Evolutionary conservation across 768 basidiomycete genomes (phyloP).

Genomic region (Strobilomyces dryophilus): DNA sequence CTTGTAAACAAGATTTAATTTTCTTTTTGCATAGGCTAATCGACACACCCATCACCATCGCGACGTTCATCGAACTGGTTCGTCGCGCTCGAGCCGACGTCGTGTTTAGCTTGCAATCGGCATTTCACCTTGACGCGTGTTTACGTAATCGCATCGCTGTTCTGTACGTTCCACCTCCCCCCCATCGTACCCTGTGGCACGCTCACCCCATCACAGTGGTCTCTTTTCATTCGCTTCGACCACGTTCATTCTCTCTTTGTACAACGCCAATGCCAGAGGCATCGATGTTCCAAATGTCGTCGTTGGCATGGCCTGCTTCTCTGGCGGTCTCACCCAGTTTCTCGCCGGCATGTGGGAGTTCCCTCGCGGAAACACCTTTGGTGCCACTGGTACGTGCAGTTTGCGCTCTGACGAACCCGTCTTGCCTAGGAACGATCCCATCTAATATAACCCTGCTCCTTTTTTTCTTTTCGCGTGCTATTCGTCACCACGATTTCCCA

Average conservation of each 20-base stretch:
- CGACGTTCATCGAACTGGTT: no score
- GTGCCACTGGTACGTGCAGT: constrained; percentile 53
- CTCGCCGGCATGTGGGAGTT: constrained; percentile 91
- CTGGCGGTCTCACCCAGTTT: constrained; percentile 81
- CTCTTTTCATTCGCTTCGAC: constrained; percentile 85
- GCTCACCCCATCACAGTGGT: constrained; percentile 42
- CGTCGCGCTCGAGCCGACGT: no score
- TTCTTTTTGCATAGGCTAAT: no score
- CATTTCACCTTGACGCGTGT: no score
- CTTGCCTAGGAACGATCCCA: no score
- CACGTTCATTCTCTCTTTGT: constrained; percentile 73
- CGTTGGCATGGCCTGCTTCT: constrained; percentile 82
- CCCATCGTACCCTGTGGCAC: neutral
- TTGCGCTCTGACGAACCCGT: no score
- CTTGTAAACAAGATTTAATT: no score
- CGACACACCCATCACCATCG: no score
- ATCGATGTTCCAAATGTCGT: constrained; percentile 63
- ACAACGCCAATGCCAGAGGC: constrained; percentile 56
- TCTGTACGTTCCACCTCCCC: constrained; percentile 27
- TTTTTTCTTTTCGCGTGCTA: neutral
- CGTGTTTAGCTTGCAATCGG: no score
- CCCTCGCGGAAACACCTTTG: constrained; percentile 64
- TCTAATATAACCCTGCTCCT: no score
- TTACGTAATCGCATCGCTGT: no score
- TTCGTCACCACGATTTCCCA: neutral